Conservation (phyloP, 805 yeast genomes). For the Wickerhamiella vanderwaltii region DNA sequence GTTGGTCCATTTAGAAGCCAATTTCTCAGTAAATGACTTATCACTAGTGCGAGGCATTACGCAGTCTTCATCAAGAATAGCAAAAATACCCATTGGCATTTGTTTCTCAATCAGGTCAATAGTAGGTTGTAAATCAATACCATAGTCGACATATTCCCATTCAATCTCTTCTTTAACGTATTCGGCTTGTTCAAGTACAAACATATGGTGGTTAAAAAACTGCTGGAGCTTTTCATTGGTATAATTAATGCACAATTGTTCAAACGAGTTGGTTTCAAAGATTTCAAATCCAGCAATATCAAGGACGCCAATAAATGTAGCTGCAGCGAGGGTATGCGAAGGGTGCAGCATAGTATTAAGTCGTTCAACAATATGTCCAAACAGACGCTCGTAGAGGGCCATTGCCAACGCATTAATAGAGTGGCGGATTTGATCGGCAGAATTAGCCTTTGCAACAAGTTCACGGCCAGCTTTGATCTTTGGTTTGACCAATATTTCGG, state of each 20-base stretch:
- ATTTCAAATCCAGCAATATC: constrained; percentile 98
- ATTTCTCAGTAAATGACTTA: constrained; percentile 65
- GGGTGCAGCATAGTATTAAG: constrained; percentile 56
- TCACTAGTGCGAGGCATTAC: constrained; percentile 87
- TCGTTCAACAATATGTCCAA: constrained; percentile 60
- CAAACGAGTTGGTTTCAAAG: constrained; percentile 86
- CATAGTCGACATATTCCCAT: constrained; percentile 91
- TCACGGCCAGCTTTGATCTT: constrained; percentile 88
- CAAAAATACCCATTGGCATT: constrained; percentile 67
- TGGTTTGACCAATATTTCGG: constrained; percentile 56
- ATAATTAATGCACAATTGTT: constrained; percentile 93
- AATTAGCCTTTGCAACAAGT: constrained; percentile 64
- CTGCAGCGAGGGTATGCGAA: constrained; percentile 30
- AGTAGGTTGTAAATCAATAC: constrained; percentile 87
- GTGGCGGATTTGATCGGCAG: constrained; percentile 65
- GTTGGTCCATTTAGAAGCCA: constrained; percentile 51
- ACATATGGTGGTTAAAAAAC: constrained; percentile 88
- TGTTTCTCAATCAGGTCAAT: constrained; percentile 77
- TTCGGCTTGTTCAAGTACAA: constrained; percentile 95
- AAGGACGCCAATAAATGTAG: constrained; percentile 64
- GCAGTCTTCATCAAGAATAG: constrained; percentile 87
- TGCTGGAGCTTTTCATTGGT: constrained; percentile 96
- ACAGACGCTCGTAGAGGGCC: constrained; percentile 70
- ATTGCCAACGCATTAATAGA: constrained; percentile 82
- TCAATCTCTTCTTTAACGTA: constrained; percentile 86